Evolutionary conservation across 768 basidiomycete genomes (phyloP), one percentile per base, ranked within the genome.

Genomic region (Gautieria morchelliformis): DNA sequence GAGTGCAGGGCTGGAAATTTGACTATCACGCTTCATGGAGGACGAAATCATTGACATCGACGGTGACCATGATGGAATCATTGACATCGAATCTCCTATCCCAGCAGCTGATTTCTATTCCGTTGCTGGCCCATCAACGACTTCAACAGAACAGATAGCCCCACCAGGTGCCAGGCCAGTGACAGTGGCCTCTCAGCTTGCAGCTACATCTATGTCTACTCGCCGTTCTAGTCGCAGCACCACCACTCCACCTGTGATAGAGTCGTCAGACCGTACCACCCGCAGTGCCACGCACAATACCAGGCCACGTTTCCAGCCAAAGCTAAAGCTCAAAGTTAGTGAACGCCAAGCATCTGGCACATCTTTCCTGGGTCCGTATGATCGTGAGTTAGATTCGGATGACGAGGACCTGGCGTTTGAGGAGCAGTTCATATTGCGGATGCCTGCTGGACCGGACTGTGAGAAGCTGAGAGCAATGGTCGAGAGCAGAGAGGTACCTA

Each of bases 361-460:
- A 82, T 89, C 86, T 33, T 94, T 93, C 68, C 72, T 94, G 56
- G 95, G 95, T 7, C 78, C 85, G 12, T 97, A 93, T 69, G 94
- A 97, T 72, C 77, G 93, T 44, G 95, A 97, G 67, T 74, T 97
- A 53, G 95, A 98, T 69, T 93, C 90, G 51, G 92, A 97, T 64
- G 91, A 93, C 47, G 93, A 96, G 58, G 94, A 96, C 58, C 70
- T 98, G 58, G 84, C 85, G 15, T 96, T 98, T 63, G 96, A 99
- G 70, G 96, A 99, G 71, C 94, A 97, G 65, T 98, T 98, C 66
- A 85, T 99, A 55, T 73, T 99, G 33, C 72, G 94, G 30, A 82
- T 98, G 77, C 91, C 90, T 0, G 81, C 85, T 9, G 90, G 90
- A 1, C 85, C 88, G 60, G 89, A 92, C 62, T 81, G 82, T 57